These are phyloP conservation scores for Cyberlindnera mycetangii DNA, from an alignment of 805 yeast genomes.

Conservation along the genomic window DNA sequence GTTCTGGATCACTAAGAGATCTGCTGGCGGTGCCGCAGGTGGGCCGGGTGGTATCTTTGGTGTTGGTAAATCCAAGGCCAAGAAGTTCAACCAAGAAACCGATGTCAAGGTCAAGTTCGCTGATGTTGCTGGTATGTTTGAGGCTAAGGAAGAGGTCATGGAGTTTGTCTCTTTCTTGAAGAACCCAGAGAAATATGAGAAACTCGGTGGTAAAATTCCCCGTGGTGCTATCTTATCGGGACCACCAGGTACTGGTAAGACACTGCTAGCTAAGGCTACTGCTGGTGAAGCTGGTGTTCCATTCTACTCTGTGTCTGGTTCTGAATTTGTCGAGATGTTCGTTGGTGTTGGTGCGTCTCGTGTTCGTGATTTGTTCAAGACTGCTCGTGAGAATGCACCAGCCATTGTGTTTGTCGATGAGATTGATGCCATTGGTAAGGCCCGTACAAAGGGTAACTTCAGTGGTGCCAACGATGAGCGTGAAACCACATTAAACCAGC, in stretches of 20 bases:
- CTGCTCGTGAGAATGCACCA: conserved; percentile 93
- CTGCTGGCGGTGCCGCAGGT: conserved; percentile 42
- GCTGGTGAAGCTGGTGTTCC: conserved; percentile 99
- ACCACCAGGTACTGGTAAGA: conserved; percentile 99
- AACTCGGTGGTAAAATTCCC: conserved; percentile 94
- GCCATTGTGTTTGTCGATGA: conserved; percentile 96
- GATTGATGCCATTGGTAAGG: conserved; percentile 98
- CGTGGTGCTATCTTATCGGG: conserved; percentile 97
- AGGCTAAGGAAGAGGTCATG: conserved; percentile 96
- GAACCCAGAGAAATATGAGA: conserved; percentile 86
- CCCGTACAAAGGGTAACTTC: conserved; percentile 68
- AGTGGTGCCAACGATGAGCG: conserved; percentile 93
- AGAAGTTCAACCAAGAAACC: conserved; percentile 85
- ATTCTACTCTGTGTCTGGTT: conserved; percentile 91
- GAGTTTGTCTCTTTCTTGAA: conserved; percentile 94
- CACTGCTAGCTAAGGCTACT: conserved; percentile 94
- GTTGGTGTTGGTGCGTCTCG: conserved; percentile 99
- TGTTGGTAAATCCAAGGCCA: conserved; percentile 89
- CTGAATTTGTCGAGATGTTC: conserved; percentile 98
- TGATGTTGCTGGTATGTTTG: conserved; percentile 97
- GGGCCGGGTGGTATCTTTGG: conserved; percentile 79
- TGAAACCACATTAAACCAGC: conserved; percentile 92
- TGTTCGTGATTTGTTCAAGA: conserved; percentile 90
- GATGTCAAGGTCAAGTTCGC: conserved; percentile 85
- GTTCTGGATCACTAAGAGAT: conserved; percentile 72